These are phyloP conservation scores for Crithidia brevicula DNA, from an alignment of 208 protist species.

Conservation along the genomic window DNA sequence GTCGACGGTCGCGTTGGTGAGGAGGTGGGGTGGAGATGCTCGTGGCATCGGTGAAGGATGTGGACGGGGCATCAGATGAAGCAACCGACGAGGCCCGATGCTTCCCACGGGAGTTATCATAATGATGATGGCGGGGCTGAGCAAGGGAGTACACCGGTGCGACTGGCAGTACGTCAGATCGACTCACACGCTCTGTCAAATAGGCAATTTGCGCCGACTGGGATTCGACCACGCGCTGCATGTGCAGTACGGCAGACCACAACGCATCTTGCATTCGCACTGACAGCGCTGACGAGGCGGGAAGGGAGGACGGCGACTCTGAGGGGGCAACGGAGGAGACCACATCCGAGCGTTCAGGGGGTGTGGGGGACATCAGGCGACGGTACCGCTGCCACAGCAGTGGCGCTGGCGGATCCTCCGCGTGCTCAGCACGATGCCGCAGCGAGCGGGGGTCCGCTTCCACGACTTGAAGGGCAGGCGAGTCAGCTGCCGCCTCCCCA, in stretches of 20 bases:
- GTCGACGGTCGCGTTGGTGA: neutral
- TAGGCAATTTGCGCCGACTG: conserved; percentile 20
- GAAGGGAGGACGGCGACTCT: neutral
- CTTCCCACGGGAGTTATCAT: no score
- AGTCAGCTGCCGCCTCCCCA: neutral
- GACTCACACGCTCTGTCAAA: neutral
- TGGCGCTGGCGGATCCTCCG: conserved; percentile 7
- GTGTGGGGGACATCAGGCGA: conserved; percentile 18
- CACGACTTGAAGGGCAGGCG: neutral
- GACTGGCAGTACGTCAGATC: neutral
- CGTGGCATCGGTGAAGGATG: no score
- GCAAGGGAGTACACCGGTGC: neutral
- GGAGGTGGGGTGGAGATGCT: no score
- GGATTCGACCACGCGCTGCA: conserved; percentile 9
- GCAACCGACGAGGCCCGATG: neutral
- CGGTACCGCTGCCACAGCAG: conserved; percentile 23
- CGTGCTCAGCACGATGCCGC: neutral
- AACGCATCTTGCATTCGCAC: conserved; percentile 7
- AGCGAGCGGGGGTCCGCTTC: neutral
- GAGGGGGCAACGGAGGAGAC: neutral
- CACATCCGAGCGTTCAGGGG: neutral
- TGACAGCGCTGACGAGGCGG: neutral
- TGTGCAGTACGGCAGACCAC: conserved; percentile 14
- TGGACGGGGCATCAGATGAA: neutral
- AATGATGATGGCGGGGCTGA: no score